These are phyloP conservation scores for Dendrobium catenatum DNA, from an alignment of 106 monocot genomes.

Conservation along the genomic window DNA sequence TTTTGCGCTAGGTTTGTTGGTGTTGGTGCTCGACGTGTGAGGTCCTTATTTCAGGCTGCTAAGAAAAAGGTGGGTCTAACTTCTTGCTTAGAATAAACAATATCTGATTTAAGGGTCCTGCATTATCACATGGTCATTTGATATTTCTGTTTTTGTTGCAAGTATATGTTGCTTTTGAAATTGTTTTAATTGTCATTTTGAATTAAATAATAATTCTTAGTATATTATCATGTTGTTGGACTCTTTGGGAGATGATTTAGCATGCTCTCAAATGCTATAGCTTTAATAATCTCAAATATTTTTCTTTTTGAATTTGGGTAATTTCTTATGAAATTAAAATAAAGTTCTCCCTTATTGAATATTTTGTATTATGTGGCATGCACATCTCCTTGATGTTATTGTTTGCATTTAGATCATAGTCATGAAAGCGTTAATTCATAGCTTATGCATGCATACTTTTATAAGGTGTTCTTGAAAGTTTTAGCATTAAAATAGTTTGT, in stretches of 20 bases:
- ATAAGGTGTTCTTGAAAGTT: too few relatives aligned
- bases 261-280: not conserved
- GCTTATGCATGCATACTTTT: too few relatives aligned
- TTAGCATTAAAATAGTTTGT: too few relatives aligned
- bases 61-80: constrained; percentile 77
- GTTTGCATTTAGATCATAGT: too few relatives aligned
- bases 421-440: too few relatives aligned
- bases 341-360: not conserved
- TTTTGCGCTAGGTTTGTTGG: constrained; percentile 80
- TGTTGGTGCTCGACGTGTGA: constrained; percentile 91
- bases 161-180: not conserved
- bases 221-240: not conserved
- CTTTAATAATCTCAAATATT: not conserved
- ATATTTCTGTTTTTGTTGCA: not conserved
- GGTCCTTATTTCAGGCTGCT: constrained; percentile 95
- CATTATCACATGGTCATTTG: not conserved
- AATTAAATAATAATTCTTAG: not conserved
- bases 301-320: not conserved
- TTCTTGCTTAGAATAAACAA: not conserved
- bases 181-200: not conserved
- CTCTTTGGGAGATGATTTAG: not conserved
- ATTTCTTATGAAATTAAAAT: not conserved
- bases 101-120: not conserved
- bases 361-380: not conserved
- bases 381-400: not conserved